Percentiles rank a stretch among this genome's conserved stretches.
These are phyloP conservation scores for Yamadazyma laniorum DNA, from an alignment of 805 yeast genomes.

Conservation along the genomic window DNA sequence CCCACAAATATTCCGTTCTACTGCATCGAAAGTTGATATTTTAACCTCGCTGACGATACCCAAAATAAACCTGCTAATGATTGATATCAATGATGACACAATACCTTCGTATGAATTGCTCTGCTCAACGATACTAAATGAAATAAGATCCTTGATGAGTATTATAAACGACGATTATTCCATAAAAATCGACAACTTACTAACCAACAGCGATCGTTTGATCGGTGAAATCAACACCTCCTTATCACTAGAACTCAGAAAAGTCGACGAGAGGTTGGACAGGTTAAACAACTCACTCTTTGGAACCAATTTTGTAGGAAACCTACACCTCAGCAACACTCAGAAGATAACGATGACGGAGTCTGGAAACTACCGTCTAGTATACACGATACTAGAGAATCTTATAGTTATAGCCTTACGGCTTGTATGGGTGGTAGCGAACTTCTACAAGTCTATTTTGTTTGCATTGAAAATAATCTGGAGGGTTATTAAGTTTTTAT, in stretches of 20 bases:
- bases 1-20: slow-evolving; percentile 8
- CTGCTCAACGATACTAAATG: slow-evolving; percentile 32
- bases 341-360: slow-evolving; percentile 16
- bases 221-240: slow-evolving; percentile 75
- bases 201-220: slow-evolving; percentile 64
- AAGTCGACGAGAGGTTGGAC: slow-evolving; percentile 49
- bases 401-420: slow-evolving; percentile 51
- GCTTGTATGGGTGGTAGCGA: slow-evolving; percentile 57
- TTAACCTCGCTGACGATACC: slow-evolving; percentile 9
- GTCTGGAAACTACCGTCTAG: slow-evolving; percentile 32
- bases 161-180: slow-evolving; percentile 45
- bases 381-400: slow-evolving; percentile 51
- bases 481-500: slow-evolving; percentile 17
- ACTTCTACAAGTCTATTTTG: slow-evolving; percentile 39
- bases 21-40: slow-evolving; percentile 1
- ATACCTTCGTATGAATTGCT: slow-evolving; percentile 35
- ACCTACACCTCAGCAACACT: slow-evolving; percentile 13
- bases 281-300: slow-evolving; percentile 36
- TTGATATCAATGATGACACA: slow-evolving; percentile 30
- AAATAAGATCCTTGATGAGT: slow-evolving; percentile 34
- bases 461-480: slow-evolving; percentile 20
- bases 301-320: slow-evolving; percentile 18
- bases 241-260: slow-evolving; percentile 57
- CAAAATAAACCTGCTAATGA: slow-evolving; percentile 11
- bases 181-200: slow-evolving; percentile 55